Conservation (phyloP, 306 rosid species). For the Chamaecrista fasciculata region DNA sequence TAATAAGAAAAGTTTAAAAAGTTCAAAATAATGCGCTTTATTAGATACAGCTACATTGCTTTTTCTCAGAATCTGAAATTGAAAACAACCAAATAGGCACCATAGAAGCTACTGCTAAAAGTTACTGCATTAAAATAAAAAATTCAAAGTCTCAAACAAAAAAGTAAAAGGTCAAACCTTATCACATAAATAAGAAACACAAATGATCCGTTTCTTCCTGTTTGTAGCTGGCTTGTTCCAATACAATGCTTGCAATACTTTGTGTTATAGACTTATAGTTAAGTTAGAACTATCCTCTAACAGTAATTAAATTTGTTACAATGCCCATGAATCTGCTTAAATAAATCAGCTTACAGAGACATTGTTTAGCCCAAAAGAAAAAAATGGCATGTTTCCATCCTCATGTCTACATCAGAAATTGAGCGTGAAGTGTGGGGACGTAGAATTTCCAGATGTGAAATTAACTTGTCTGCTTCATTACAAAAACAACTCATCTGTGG, state of each 20-base stretch:
- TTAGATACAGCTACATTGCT: no score
- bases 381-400: background rate
- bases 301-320: no score
- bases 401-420: background rate
- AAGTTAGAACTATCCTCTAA: background rate
- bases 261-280: no score
- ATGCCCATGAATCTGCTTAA: background rate
- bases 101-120: no score
- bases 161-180: background rate
- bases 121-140: no score
- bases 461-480: conserved; percentile 5
- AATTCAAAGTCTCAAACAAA: no score
- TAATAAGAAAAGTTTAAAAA: no score
- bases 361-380: background rate
- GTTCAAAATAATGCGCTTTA: no score
- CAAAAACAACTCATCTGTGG: background rate
- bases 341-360: background rate
- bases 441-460: background rate
- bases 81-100: no score
- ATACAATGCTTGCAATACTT: background rate
- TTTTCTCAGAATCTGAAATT: no score
- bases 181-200: background rate
- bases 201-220: background rate
- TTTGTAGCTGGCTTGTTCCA: background rate
- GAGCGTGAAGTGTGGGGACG: background rate